Evolutionary conservation across 768 basidiomycete genomes (phyloP), one percentile per base, ranked within the genome.

Genomic region (Leccinum sublutescens): DNA sequence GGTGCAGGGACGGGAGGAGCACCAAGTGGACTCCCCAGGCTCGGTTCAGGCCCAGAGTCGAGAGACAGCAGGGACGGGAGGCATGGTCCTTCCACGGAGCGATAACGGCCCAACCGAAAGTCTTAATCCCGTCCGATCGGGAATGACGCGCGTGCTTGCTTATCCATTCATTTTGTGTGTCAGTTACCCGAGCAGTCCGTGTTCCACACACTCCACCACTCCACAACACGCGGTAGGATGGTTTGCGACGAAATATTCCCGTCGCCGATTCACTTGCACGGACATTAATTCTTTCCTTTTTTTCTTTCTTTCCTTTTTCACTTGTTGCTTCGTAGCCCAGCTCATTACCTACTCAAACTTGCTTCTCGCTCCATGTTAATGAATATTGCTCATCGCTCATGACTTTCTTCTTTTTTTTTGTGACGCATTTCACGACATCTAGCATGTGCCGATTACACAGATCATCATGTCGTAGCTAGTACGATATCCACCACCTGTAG

Each of bases 21-120:
- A 45, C 11, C 43, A 45, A 12, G 43, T 45, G 43, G 43, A 36
- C 62, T 62, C 14, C 55, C 69, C 57, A 64, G 64, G 38, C 60
- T 59, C 50, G 58, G 66, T 45, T 62, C 72, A 49, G 61, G 75
- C 66, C 76, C 77, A 54, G 79, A 78, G 65, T 36, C 66, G 68
- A 65, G 74, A 63, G 65, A 72, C 60, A 36, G 59, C 64, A 66
- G 70, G 69, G 73, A 74, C 43, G 58, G 51, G 40, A 70, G 71
- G 38, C 68, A 70, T 51, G 72, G 65, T 47, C 74, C 68, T 61
- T 57, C 68, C 54, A 27, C 56, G 29, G 68, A 74, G 19, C 72
- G 72, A 27, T 73, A 52, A 64, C 34, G 52, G 62, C 40, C 23
- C 21, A 17, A 23, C n/a, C 27, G 19, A 58, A 52, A 52, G 58